Conservation (phyloP, 2,329 filamentous ascomycete species). For the Cyanodermella asteris region DNA sequence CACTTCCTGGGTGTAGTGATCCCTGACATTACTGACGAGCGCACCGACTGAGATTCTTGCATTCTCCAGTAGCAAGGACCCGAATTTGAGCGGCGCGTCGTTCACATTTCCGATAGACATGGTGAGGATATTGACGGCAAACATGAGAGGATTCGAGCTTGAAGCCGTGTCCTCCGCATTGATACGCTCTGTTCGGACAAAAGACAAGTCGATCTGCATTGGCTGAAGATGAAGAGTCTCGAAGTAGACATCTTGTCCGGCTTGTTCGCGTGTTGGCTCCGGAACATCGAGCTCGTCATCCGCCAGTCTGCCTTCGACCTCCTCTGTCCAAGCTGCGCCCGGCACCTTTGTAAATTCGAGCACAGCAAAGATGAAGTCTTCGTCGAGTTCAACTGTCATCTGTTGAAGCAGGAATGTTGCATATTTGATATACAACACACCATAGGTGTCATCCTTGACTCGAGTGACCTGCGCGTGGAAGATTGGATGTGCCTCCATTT, state of each 20-base stretch:
- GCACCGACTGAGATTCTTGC: constrained; percentile 73
- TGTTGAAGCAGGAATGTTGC: constrained; percentile 83
- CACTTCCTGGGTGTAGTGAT: constrained; percentile 91
- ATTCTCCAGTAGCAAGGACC: constrained; percentile 85
- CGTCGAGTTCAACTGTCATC: constrained; percentile 94
- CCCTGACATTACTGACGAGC: constrained; percentile 66
- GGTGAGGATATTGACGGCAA: constrained; percentile 92
- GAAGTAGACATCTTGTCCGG: constrained; percentile 91
- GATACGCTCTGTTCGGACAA: constrained; percentile 87
- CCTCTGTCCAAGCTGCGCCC: constrained; percentile 68
- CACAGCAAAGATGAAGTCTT: constrained; percentile 93
- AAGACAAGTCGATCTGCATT: constrained; percentile 92
- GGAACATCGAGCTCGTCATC: constrained; percentile 82
- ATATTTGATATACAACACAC: constrained; percentile 96
- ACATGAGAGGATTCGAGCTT: constrained; percentile 87
- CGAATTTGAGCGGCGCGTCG: constrained; percentile 82
- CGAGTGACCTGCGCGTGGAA: constrained; percentile 78
- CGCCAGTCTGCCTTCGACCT: constrained; percentile 66
- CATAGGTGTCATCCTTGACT: constrained; percentile 96
- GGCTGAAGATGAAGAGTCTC: constrained; percentile 92
- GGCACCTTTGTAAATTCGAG: constrained; percentile 88
- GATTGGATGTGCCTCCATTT: constrained; percentile 90
- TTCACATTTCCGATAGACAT: constrained; percentile 99
- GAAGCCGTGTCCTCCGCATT: constrained; percentile 90
- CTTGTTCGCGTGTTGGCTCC: constrained; percentile 64